These are phyloP conservation scores for Purpureocillium takamizusanense DNA, from an alignment of 2,329 filamentous ascomycete genomes.

Conservation along the genomic window DNA sequence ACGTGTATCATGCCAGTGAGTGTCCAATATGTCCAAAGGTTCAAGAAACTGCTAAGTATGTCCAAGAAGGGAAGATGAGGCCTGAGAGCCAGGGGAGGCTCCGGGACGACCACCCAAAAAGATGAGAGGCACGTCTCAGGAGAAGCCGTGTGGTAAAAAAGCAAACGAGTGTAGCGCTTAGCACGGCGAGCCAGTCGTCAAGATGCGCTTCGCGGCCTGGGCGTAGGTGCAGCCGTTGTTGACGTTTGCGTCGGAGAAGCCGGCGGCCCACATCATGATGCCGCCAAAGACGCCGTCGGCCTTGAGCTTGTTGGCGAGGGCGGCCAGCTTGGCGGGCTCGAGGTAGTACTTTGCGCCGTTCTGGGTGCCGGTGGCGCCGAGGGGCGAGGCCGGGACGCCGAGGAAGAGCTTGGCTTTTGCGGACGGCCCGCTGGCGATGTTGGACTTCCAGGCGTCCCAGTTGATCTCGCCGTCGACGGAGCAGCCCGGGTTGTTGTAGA, in stretches of 20 bases:
- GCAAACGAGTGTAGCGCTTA: not conserved
- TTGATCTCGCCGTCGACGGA: constrained; percentile 16
- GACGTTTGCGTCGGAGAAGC: constrained; percentile 25
- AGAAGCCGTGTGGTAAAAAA: not conserved
- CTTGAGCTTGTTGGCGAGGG: constrained; percentile 18
- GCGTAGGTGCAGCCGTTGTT: constrained; percentile 29
- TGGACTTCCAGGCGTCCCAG: constrained; percentile 15
- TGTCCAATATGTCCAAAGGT: too few species aligned
- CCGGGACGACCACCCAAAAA: not conserved
- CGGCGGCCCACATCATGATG: constrained; percentile 32
- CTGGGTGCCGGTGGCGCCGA: constrained; percentile 23
- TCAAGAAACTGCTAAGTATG: too few species aligned
- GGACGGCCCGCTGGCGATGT: constrained; percentile 15
- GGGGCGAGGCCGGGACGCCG: constrained; percentile 18
- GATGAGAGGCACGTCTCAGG: not conserved
- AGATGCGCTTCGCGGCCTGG: constrained; percentile 27
- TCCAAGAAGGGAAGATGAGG: not conserved
- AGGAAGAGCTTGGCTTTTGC: constrained; percentile 17
- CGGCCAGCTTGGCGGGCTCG: constrained; percentile 18
- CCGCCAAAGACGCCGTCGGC: constrained; percentile 22
- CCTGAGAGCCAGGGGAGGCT: not conserved
- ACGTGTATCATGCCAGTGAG: too few species aligned
- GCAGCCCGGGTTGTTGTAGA: constrained; percentile 37
- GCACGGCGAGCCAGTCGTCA: constrained; percentile 10
- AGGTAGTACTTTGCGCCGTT: constrained; percentile 24